Base-by-base conservation (phyloP, 2,329 filamentous ascomycete species). In the Phyllosticta capitalensis region DNA sequence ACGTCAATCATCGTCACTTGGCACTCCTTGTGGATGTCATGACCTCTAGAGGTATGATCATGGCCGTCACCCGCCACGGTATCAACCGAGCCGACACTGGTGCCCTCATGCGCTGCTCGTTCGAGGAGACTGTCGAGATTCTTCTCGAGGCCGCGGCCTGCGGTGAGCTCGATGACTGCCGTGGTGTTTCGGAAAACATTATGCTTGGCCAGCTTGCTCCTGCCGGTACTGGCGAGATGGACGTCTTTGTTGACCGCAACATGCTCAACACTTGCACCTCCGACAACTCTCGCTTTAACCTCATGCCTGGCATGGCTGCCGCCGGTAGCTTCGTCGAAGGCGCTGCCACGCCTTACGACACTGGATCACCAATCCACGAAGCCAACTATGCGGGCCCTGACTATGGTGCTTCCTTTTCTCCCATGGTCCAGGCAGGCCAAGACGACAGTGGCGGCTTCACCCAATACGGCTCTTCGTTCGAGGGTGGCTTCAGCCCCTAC, bases 101-200 rank as follows among this genome's bases (percentile, higher is more conserved):
- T 79, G 95, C 94, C 9, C 81, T 99, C 68, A 99, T 99, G 94
- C 88, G 94, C 74, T 99, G 95, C 81, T 99, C 94, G 1, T 99
- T 99, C 76, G 94, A 99, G 76, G 95, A 99, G 75, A 99, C 94
- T 0, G 94, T 99, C 49, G 95, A 99, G 72, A 99, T 99, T 79
- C 80, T 99, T 57, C 84, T 99, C 20, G 94, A 99, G 71, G 95
- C 94, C 62, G 94, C 94, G 22, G 90, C 91, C 17, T 90, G 90
- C 55, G 94, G 94, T 71, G 94, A 99, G 74, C 82, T 99, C 30
- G 94, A 99, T 70, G 94, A 99, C 75, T 99, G 95, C 78, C 89
- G 91, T 62, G 94, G 94, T 81, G 92, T 99, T 55, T 97, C 94
- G 17, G 94, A 99, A 77, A 99, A 99, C 77, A 87, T 99, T 71